A percentile compares a stretch with the other conserved stretches of the same genome.
These are phyloP conservation scores for Pseudopithomyces maydicus DNA, from an alignment of 2,329 filamentous ascomycete species.

Conservation along the genomic window DNA sequence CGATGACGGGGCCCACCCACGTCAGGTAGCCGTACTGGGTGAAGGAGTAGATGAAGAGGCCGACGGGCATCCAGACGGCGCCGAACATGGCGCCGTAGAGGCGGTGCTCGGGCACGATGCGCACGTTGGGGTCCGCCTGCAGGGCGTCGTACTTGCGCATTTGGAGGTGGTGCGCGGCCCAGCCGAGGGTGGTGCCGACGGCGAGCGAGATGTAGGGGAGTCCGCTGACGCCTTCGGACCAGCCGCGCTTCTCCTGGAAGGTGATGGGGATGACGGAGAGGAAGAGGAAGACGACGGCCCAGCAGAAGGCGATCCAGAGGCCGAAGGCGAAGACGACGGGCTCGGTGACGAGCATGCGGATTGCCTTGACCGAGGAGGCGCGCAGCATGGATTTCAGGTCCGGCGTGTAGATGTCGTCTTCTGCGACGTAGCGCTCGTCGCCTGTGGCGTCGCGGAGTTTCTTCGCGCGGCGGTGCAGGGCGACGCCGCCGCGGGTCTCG, in stretches of 20 bases:
- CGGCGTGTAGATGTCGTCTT: conserved; percentile 58
- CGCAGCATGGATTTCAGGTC: conserved; percentile 53
- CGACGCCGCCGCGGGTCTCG: conserved; percentile 55
- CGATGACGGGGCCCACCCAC: conserved; percentile 58
- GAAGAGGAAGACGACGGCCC: conserved; percentile 61
- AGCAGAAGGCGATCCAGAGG: conserved; percentile 59
- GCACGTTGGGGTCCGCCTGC: conserved; percentile 39
- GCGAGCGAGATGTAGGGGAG: conserved; percentile 59
- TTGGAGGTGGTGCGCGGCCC: conserved; percentile 55
- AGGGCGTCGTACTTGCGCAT: conserved; percentile 57
- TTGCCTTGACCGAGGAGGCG: conserved; percentile 58
- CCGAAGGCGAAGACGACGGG: conserved; percentile 58
- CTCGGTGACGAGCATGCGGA: conserved; percentile 56
- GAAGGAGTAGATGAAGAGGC: conserved; percentile 56
- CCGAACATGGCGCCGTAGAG: conserved; percentile 39
- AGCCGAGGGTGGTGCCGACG: conserved; percentile 56
- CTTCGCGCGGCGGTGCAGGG: conserved; percentile 57
- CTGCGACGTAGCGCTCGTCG: conserved; percentile 56
- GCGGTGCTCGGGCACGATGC: conserved; percentile 44
- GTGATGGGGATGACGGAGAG: conserved; percentile 44
- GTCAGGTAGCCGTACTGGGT: conserved; percentile 56
- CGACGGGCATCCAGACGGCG: conserved; percentile 36
- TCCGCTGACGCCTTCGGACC: conserved; percentile 56
- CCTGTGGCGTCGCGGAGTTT: conserved; percentile 53
- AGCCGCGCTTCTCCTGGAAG: conserved; percentile 58